Base-by-base conservation (phyloP, 495 filamentous ascomycete genomes). In the Aspergillus sclerotioniger region DNA sequence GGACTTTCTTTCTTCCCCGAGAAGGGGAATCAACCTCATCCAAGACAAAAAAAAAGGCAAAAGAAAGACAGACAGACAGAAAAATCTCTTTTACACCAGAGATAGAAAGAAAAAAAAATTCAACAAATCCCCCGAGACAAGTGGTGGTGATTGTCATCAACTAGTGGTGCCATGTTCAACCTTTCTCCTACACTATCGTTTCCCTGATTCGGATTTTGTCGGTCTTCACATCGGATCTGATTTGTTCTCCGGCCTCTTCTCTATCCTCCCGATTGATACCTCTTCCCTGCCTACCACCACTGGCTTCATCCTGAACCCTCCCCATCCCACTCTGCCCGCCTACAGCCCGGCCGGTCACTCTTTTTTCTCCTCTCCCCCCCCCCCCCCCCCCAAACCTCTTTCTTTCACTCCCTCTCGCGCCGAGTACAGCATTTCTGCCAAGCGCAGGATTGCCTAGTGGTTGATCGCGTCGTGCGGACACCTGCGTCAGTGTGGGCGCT, bases 401-500 rank as follows among this genome's bases (percentile, higher is more conserved):
- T 39, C 28, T 57, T 28, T 39, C 37, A 25, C 39, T 6, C 51
- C 49, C n/a, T 39, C 49, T 52, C 29, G 19, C 32, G 51, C 57
- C 46, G 55, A 57, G 53, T 56, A 61, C 57, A 62, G 55, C 66
- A 69, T 69, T 62, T 51, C 66, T 65, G 63, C 68, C 67, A 70
- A 67, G 64, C 50, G 53, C 61, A 28, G 51, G 57, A 54, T 59
- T 54, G 57, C 35, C 59, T 58, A 46, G 45, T 61, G 43, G 62
- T 61, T 64, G 60, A 67, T 67, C 56, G 57, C 60, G 58, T 62
- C 58, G 63, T 57, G 64, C 67, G 69, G 69, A 66, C 65, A 65
- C 67, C 69, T 71, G 69, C 69, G 66, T 71, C 62, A 62, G 56
- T 61, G 48, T 46, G 53, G 60, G 59, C 60, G 53, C 61, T 56